Evolutionary conservation across 73 alveolate genomes (phyloP).

Genomic region (Paramecium tetraurelia): DNA sequence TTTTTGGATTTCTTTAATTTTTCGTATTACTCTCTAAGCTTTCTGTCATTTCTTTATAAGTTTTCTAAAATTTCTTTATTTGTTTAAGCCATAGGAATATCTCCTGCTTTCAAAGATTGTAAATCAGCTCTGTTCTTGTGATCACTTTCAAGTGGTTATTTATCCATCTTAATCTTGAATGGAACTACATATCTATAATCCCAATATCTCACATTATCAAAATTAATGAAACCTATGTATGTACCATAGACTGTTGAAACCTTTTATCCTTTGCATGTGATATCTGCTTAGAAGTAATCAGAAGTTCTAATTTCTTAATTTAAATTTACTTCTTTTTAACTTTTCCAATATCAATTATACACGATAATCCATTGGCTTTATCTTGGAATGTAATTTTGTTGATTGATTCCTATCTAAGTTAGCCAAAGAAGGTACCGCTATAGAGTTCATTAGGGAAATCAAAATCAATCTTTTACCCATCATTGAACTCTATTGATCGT

Average conservation of each 20-base stretch:
- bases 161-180: slow-evolving; percentile 68
- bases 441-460: slow-evolving; percentile 71
- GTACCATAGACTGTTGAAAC: slow-evolving; percentile 85
- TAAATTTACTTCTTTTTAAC: slow-evolving; percentile 56
- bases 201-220: slow-evolving; percentile 94
- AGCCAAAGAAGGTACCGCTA: slow-evolving; percentile 80
- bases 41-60: slow-evolving; percentile 58
- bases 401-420: slow-evolving; percentile 67
- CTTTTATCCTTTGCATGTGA: slow-evolving; percentile 55
- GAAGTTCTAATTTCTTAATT: slow-evolving; percentile 47
- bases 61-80: slow-evolving; percentile 82
- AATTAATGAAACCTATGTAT: slow-evolving; percentile 90
- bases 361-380: slow-evolving; percentile 65
- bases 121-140: slow-evolving; percentile 58
- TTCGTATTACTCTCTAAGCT: slow-evolving; percentile 48
- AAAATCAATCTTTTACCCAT: slow-evolving; percentile 72
- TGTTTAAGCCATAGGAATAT: slow-evolving; percentile 78
- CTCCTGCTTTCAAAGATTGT: slow-evolving; percentile 67
- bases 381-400: slow-evolving; percentile 74
- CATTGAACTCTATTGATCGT: slow-evolving; percentile 71
- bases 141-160: slow-evolving; percentile 67
- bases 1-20: background rate
- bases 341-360: slow-evolving; percentile 68
- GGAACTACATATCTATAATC: slow-evolving; percentile 80
- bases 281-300: slow-evolving; percentile 87